Conservation (phyloP, 2,329 filamentous ascomycete species). For the Claviceps maximensis region DNA sequence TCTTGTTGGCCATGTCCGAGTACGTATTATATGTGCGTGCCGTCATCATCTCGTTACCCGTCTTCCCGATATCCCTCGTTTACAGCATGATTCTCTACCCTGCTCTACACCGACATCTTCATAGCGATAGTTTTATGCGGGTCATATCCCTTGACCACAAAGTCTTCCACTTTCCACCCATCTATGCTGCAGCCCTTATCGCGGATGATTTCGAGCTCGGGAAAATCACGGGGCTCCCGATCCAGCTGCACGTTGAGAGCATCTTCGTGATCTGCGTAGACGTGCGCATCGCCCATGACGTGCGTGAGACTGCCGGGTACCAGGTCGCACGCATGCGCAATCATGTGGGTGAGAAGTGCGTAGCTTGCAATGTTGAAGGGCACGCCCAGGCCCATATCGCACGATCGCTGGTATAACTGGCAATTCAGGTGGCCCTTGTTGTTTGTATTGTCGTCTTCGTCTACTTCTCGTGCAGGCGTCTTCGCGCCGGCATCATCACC, state of each 20-base stretch:
- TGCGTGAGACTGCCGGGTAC: conserved; percentile 81
- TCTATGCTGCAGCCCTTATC: conserved; percentile 66
- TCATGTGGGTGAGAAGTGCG: conserved; percentile 86
- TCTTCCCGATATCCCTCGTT: not conserved
- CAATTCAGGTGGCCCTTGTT: conserved; percentile 61
- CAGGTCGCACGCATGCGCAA: conserved; percentile 75
- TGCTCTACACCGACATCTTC: conserved; percentile 82
- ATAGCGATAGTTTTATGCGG: conserved; percentile 88
- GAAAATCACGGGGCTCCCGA: conserved; percentile 70
- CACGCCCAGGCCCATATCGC: conserved; percentile 93
- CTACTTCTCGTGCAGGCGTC: not conserved
- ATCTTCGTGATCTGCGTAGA: conserved; percentile 87
- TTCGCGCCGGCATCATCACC: not conserved
- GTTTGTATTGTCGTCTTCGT: not conserved
- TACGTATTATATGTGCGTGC: not conserved
- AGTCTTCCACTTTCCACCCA: conserved; percentile 79
- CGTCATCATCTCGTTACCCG: not conserved
- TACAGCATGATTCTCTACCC: not conserved
- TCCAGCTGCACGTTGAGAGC: conserved; percentile 69
- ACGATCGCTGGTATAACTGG: conserved; percentile 83
- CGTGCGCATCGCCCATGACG: conserved; percentile 96
- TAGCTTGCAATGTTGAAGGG: conserved; percentile 98
- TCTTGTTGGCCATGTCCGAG: not conserved
- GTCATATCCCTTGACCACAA: conserved; percentile 75
- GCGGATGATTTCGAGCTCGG: conserved; percentile 58